These are phyloP conservation scores for Coemansia sp. DNA, from an alignment of 192 early-diverging fungal genomes.

Conservation along the genomic window DNA sequence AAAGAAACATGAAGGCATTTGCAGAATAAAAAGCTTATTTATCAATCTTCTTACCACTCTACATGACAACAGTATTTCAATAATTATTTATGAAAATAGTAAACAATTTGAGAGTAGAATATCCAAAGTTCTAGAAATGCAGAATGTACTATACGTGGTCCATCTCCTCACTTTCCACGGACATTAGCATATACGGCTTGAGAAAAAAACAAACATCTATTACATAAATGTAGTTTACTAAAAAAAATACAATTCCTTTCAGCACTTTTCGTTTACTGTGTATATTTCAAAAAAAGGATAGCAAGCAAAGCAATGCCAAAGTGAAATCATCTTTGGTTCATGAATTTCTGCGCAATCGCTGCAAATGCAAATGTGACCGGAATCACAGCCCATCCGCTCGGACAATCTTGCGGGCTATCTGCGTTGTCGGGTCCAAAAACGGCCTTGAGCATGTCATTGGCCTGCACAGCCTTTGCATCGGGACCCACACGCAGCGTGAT, in stretches of 20 bases:
- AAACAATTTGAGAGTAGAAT: too few relatives aligned
- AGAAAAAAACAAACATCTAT: too few relatives aligned
- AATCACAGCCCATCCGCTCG: slow-evolving; percentile 38
- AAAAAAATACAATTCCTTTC: background rate
- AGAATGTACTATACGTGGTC: too few relatives aligned
- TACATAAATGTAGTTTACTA: background rate
- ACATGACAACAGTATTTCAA: too few relatives aligned
- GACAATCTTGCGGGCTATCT: slow-evolving; percentile 15
- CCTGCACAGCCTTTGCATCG: slow-evolving; percentile 29
- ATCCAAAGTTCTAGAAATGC: too few relatives aligned
- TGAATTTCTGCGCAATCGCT: slow-evolving; percentile 35
- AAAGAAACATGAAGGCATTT: too few relatives aligned
- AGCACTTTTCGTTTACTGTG: background rate
- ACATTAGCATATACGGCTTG: too few relatives aligned
- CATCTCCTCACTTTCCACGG: too few relatives aligned
- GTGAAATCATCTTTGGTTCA: slow-evolving; percentile 9
- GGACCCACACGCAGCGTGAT: slow-evolving; percentile 36
- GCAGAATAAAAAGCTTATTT: too few relatives aligned
- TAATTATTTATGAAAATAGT: too few relatives aligned
- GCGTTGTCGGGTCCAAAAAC: slow-evolving; percentile 49
- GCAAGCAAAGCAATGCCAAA: slow-evolving; percentile 1
- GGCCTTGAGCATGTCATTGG: slow-evolving; percentile 39
- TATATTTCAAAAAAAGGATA: slow-evolving; percentile 1
- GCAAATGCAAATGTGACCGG: slow-evolving; percentile 37
- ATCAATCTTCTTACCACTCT: too few relatives aligned